Base-by-base conservation (phyloP, 345 rosid species). In the Passiflora organensis region DNA sequence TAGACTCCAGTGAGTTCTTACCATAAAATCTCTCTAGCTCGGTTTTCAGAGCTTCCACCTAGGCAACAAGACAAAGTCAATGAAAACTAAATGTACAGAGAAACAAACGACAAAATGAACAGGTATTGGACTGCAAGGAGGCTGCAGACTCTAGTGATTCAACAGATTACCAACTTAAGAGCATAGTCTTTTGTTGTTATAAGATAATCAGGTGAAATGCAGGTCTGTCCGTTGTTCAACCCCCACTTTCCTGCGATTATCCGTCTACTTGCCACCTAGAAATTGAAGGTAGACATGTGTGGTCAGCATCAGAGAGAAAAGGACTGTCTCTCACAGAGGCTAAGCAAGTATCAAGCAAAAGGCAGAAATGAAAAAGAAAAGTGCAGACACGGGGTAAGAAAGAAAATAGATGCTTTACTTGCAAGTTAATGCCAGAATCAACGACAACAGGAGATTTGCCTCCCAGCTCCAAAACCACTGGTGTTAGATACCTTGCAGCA, bases 401-500 rank as follows among this genome's bases (percentile, higher is more conserved):
- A 60, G 55, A 32, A 14, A 18, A 39, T 41, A 55, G 44, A 28
- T 22, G 9, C 13, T 51, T 48, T 75, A 93, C 97, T 67, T 86
- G 67, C 56, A 89, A 69, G 68, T 93, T 64, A 58, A 83, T 66
- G 56, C 62, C 77, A 1, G 89, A 78, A 79, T 87, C 99, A 56
- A 93, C 72, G 28, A 93, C 79, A 50, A 76, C 96, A 12, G 99
- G 97, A 66, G 72, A 77, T 68, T 93, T 93, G 64, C 99, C 97
- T 69, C 99, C 99, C 43, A 93, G 96, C 79, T 93, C 99, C 69
- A 93, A 67, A 34, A 80, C 48, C 58, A 93, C 97, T 0, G 99
- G 99, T 42, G 99, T 93, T 19, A 93, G 89, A 77, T 89, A 86
- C 78, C 83, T 93, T 11, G 97, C 95, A 54, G 99, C 99, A 60